These are phyloP conservation scores for Tetrastigma voinierianum DNA, from an alignment of 164 flowering plant species.

Conservation along the genomic window DNA sequence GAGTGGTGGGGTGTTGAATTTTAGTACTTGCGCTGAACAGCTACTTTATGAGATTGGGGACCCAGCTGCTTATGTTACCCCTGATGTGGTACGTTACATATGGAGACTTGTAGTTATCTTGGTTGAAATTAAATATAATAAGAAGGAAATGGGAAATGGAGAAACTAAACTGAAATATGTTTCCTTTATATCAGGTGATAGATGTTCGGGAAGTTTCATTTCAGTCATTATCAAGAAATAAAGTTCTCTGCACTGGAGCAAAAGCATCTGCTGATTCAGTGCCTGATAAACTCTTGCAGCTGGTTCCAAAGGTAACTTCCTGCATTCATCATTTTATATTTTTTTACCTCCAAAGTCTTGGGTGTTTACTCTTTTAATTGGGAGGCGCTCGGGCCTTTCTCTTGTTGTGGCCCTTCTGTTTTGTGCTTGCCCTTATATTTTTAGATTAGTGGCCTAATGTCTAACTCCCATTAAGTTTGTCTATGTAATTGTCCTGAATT, in stretches of 20 bases:
- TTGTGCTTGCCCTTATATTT: too few relatives aligned
- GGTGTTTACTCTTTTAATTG: not conserved
- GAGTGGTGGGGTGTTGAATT: constrained; percentile 75
- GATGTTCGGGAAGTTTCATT: constrained; percentile 80
- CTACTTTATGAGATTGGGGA: constrained; percentile 96
- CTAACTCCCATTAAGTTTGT: too few relatives aligned
- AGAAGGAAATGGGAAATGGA: not conserved
- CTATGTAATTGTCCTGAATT: too few relatives aligned
- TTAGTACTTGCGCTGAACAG: constrained; percentile 85
- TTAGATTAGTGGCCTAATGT: too few relatives aligned
- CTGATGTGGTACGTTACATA: constrained; percentile 71
- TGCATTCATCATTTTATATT: not conserved
- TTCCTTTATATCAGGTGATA: constrained; percentile 48
- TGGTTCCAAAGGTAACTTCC: constrained; percentile 72
- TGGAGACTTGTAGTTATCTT: not conserved
- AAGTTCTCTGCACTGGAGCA: constrained; percentile 78
- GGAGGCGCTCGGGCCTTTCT: too few relatives aligned
- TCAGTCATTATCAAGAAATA: constrained; percentile 49
- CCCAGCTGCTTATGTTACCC: constrained; percentile 86
- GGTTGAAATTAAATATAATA: not conserved
- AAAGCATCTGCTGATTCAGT: constrained; percentile 47
- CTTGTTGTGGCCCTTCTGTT: too few relatives aligned
- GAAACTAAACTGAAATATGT: not conserved
- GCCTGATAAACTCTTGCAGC: constrained; percentile 73
- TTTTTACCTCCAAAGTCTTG: not conserved